Conservation (phyloP, 2,329 filamentous ascomycete genomes). For the Penicillium sp. region DNA sequence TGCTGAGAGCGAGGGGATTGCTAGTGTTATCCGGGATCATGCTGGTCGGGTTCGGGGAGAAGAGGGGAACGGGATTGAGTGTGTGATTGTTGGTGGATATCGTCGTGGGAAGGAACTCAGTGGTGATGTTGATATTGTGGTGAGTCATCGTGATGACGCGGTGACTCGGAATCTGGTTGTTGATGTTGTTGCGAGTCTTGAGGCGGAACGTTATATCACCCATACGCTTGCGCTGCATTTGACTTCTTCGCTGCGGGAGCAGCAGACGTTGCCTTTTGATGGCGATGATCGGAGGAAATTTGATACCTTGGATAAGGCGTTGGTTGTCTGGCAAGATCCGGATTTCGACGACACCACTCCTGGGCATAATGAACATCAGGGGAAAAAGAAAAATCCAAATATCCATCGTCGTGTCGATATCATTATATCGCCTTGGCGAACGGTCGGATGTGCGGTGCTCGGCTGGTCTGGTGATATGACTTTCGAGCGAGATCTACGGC, state of each 20-base stretch:
- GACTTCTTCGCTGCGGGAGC: slow-evolving; percentile 68
- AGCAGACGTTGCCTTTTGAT: slow-evolving; percentile 59
- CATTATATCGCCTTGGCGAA: slow-evolving; percentile 84
- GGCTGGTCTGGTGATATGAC: slow-evolving; percentile 89
- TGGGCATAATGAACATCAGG: slow-evolving; percentile 27
- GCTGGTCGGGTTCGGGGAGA: slow-evolving; percentile 61
- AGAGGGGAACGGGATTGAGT: slow-evolving; percentile 51
- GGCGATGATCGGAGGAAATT: slow-evolving; percentile 55
- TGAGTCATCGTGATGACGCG: slow-evolving; percentile 71
- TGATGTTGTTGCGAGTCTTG: slow-evolving; percentile 68
- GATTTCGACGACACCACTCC: slow-evolving; percentile 29
- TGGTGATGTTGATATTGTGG: slow-evolving; percentile 81
- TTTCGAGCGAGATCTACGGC: slow-evolving; percentile 79
- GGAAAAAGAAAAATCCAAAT: slow-evolving; percentile 66
- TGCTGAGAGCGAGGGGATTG: slow-evolving; percentile 69
- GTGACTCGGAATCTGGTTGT: slow-evolving; percentile 69
- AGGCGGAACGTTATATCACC: slow-evolving; percentile 68
- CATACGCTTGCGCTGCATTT: slow-evolving; percentile 73
- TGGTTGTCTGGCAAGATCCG: slow-evolving; percentile 87
- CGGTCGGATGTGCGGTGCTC: slow-evolving; percentile 79
- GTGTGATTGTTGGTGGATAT: slow-evolving; percentile 74
- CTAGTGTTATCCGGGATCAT: slow-evolving; percentile 59
- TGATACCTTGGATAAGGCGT: slow-evolving; percentile 84
- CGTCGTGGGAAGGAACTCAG: slow-evolving; percentile 69
- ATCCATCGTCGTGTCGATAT: slow-evolving; percentile 86